Evolutionary conservation across 1,284 basidiomycete species (phyloP).

Genomic region (Sphaerobolus stellatus): DNA sequence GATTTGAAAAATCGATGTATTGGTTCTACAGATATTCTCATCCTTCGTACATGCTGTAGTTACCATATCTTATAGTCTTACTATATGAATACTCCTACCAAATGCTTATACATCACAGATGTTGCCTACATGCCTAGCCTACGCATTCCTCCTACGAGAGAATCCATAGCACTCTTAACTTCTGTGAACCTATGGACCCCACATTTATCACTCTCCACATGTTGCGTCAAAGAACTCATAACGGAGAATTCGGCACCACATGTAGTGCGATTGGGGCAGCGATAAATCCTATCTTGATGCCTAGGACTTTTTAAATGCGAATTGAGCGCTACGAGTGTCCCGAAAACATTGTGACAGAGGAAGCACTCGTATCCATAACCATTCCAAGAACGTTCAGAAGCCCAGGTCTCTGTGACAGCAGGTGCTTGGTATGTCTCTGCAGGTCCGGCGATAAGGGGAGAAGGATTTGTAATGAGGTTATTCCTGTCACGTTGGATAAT

Average conservation of each 20-base stretch:
- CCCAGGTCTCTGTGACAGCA: conserved; percentile 31
- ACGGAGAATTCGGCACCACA: conserved; percentile 43
- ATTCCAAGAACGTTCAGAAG: conserved; percentile 48
- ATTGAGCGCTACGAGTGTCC: conserved; percentile 42
- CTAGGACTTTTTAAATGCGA: conserved; percentile 50
- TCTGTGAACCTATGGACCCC: conserved; percentile 44
- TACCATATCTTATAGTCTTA: too few relatives aligned
- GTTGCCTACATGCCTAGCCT: too few relatives aligned
- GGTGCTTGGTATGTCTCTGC: conserved; percentile 36
- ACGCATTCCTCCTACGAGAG: too few relatives aligned
- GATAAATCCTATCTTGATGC: conserved; percentile 43
- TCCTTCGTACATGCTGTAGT: too few relatives aligned
- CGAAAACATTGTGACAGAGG: conserved; percentile 46
- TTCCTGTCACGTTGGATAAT: conserved; percentile 34
- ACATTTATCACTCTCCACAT: conserved; percentile 56
- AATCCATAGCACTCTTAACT: conserved; percentile 26
- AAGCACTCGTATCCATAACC: conserved; percentile 50
- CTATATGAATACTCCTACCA: too few relatives aligned
- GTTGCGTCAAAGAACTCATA: conserved; percentile 50
- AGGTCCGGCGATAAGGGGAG: conserved; percentile 28
- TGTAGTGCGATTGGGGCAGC: conserved; percentile 42
- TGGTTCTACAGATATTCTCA: too few relatives aligned
- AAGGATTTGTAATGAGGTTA: conserved; percentile 36
- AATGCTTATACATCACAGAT: too few relatives aligned
- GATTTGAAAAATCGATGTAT: too few relatives aligned